Percentiles rank a stretch among this genome's conserved stretches.
These are phyloP conservation scores for Didymella sp. DNA, from an alignment of 2,329 filamentous ascomycete species.

Conservation along the genomic window DNA sequence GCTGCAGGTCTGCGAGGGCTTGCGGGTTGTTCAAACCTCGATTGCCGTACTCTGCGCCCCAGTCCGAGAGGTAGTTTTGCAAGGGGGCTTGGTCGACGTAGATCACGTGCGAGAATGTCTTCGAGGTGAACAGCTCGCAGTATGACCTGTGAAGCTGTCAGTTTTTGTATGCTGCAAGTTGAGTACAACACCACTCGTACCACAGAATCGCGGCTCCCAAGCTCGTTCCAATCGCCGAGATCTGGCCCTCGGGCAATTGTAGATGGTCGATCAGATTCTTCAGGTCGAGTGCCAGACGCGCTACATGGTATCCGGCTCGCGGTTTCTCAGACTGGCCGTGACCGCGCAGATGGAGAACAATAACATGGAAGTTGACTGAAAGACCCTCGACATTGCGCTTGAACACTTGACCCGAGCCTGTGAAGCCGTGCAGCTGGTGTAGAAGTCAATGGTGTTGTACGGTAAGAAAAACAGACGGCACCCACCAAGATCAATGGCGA, in stretches of 20 bases:
- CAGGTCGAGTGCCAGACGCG: constrained; percentile 37
- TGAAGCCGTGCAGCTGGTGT: constrained; percentile 39
- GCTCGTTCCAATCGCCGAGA: constrained; percentile 30
- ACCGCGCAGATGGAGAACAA: constrained; percentile 35
- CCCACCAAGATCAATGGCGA: constrained; percentile 27
- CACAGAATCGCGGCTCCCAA: constrained; percentile 35
- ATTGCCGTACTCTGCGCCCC: constrained; percentile 33
- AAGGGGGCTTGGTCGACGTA: constrained; percentile 42
- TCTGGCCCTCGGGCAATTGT: constrained; percentile 10
- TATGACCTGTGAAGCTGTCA: constrained; percentile 25
- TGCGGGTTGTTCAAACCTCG: constrained; percentile 29
- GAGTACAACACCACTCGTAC: too few relatives aligned
- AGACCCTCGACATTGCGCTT: constrained; percentile 24
- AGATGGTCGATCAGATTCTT: constrained; percentile 33
- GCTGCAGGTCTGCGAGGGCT: constrained; percentile 26
- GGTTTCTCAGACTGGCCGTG: constrained; percentile 38
- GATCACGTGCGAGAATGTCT: constrained; percentile 30
- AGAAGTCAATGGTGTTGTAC: background rate
- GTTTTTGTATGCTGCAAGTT: background rate
- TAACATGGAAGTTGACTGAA: constrained; percentile 18
- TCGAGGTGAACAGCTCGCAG: constrained; percentile 35
- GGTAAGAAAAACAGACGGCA: background rate
- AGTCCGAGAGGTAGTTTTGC: constrained; percentile 36
- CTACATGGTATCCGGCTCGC: constrained; percentile 36
- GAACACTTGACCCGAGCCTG: constrained; percentile 33